A percentile compares a stretch with the other conserved stretches of the same genome.
These are phyloP conservation scores for Fusarium bactridioides DNA, from an alignment of 2,329 filamentous ascomycete genomes.

Conservation along the genomic window DNA sequence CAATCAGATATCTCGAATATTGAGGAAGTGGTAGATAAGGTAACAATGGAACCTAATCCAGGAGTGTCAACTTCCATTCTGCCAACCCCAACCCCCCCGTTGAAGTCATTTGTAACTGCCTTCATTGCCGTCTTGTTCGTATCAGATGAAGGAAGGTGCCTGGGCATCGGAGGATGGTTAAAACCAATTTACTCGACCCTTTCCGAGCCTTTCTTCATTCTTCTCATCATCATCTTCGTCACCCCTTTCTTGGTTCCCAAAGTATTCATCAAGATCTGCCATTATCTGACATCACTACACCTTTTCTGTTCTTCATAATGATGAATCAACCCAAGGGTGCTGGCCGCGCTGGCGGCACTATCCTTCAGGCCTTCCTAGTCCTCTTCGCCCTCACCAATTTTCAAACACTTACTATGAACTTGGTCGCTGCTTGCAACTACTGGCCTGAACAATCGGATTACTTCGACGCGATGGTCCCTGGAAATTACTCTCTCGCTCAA, in stretches of 20 bases:
- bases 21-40: background rate
- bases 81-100: too few species aligned
- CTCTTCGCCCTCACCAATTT: conserved; percentile 36
- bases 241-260: conserved; percentile 3
- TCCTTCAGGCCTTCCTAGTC: conserved; percentile 25
- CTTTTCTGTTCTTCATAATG: background rate
- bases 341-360: background rate
- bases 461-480: too few species aligned
- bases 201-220: conserved; percentile 1
- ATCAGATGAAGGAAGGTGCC: conserved; percentile 13
- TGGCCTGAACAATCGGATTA: too few species aligned
- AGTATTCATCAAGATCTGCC: background rate
- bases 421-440: conserved; percentile 9
- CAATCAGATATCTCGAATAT: background rate
- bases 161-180: background rate
- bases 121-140: background rate
- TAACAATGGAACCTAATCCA: too few species aligned
- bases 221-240: background rate
- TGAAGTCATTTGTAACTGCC: conserved; percentile 7
- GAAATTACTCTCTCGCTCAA: too few species aligned
- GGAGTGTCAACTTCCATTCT: background rate
- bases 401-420: conserved; percentile 29
- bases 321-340: conserved; percentile 1
- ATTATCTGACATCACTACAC: background rate
- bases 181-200: background rate